phyloP scores from a whole-genome alignment of 129 eudicot genomes.

The Flaveria ramosissima region DNA sequence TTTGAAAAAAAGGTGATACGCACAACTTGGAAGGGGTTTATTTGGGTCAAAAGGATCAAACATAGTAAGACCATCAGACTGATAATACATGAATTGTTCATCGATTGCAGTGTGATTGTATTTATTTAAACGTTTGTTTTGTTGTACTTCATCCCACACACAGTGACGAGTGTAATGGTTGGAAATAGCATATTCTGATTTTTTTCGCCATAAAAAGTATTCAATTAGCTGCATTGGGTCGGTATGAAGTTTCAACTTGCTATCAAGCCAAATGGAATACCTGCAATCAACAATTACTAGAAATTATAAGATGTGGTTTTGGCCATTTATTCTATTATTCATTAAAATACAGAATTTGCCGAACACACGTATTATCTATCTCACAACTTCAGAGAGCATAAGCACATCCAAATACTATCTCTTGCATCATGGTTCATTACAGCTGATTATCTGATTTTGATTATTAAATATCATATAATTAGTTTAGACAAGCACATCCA shows the following conservation, averaged over 20 bases:
- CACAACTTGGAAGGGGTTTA: conserved; percentile 85
- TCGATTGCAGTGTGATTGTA: conserved; percentile 90
- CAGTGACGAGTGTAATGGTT: conserved; percentile 91
- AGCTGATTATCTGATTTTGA: background rate
- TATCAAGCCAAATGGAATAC: conserved; percentile 97
- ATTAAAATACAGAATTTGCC: background rate
- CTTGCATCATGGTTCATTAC: background rate
- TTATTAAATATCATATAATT: too few relatives aligned
- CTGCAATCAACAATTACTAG: conserved; percentile 34
- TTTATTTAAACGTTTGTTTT: conserved; percentile 87
- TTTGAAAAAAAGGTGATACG: conserved; percentile 45
- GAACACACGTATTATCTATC: background rate
- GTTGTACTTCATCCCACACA: conserved; percentile 97
- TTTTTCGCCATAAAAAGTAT: conserved; percentile 69
- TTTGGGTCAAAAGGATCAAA: conserved; percentile 75
- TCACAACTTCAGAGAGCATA: background rate
- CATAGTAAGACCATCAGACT: conserved; percentile 81
- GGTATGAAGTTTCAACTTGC: conserved; percentile 78
- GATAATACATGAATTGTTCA: conserved; percentile 77
- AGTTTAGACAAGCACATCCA: background rate
- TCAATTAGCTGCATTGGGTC: conserved; percentile 86
- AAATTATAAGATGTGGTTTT: background rate
- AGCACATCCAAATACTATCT: background rate
- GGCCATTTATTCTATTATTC: background rate
- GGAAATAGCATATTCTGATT: conserved; percentile 83